Percentiles rank a stretch among this genome's conserved stretches.
Conservation (phyloP, 306 rosid genomes). For the Inga laurina region DNA sequence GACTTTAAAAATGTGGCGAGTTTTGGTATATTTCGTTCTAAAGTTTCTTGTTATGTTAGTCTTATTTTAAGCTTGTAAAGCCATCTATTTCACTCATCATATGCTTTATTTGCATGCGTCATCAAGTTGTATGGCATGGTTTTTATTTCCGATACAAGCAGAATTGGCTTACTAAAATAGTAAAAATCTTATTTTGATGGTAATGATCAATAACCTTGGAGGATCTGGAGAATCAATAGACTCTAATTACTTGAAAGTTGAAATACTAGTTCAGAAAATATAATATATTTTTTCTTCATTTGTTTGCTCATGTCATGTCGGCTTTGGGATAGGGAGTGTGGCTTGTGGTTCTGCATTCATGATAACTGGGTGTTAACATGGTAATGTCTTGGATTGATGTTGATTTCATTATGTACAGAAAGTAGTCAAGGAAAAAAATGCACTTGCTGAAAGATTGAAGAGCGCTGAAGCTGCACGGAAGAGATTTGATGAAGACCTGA, state of each 20-base stretch:
- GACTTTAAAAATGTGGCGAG: not conserved
- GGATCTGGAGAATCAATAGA: constrained; percentile 16
- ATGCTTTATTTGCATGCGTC: not conserved
- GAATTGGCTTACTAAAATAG: not conserved
- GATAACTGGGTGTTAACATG: constrained; percentile 17
- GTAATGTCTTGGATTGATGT: not conserved
- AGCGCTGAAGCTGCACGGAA: constrained; percentile 92
- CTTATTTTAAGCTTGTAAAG: not conserved
- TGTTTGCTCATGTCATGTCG: not conserved
- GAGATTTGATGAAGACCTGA: constrained; percentile 96
- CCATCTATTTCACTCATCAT: not conserved
- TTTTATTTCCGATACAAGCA: not conserved
- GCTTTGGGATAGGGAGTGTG: not conserved
- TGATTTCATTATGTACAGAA: constrained; percentile 62
- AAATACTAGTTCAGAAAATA: constrained; percentile 13
- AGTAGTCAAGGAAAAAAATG: constrained; percentile 94
- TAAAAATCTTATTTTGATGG: not conserved
- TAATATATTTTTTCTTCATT: not conserved
- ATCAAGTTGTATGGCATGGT: not conserved
- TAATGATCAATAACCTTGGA: not conserved
- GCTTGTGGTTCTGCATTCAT: constrained; percentile 12
- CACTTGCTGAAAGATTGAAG: constrained; percentile 92
- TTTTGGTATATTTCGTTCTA: not conserved
- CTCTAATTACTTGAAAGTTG: constrained; percentile 11
- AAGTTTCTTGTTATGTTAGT: not conserved